Evolutionary conservation across 148 eudicot genomes (phyloP).

Genomic region (Camellia lanceoleosa): DNA sequence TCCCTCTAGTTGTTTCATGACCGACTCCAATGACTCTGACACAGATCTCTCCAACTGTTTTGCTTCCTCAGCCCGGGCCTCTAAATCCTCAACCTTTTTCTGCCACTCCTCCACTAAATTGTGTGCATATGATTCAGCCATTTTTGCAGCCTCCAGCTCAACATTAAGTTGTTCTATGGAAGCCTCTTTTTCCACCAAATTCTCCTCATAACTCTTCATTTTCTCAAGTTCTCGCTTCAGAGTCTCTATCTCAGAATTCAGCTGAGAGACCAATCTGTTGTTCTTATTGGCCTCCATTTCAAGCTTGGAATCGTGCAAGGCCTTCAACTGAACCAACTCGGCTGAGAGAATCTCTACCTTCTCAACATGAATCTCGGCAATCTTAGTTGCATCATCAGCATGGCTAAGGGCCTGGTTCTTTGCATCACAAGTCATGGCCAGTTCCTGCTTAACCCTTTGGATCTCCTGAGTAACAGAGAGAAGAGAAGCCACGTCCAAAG

Average conservation of each 20-base stretch:
- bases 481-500: constrained; percentile 62
- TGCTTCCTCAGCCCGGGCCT: constrained; percentile 51
- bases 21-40: constrained; percentile 67
- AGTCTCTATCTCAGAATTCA: constrained; percentile 46
- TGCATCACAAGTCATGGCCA: constrained; percentile 51
- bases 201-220: constrained; percentile 44
- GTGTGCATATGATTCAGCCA: constrained; percentile 72
- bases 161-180: constrained; percentile 63
- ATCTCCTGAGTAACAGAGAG: constrained; percentile 67
- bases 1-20: constrained; percentile 79
- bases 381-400: constrained; percentile 86
- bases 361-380: constrained; percentile 74
- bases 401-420: constrained; percentile 73
- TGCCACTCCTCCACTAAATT: constrained; percentile 69
- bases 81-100: constrained; percentile 56
- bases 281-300: constrained; percentile 47
- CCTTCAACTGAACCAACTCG: constrained; percentile 68
- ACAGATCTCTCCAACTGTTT: constrained; percentile 74
- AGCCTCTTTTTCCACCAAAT: constrained; percentile 53
- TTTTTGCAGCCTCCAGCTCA: constrained; percentile 78
- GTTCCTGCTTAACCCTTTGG: constrained; percentile 62
- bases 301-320: constrained; percentile 52
- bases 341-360: constrained; percentile 62
- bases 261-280: constrained; percentile 37
- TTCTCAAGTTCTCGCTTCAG: constrained; percentile 53